Percentiles rank a stretch among this genome's conserved stretches.
Evolutionary conservation across 306 rosid species (phyloP).

Genomic region (Corylus heterophylla): DNA sequence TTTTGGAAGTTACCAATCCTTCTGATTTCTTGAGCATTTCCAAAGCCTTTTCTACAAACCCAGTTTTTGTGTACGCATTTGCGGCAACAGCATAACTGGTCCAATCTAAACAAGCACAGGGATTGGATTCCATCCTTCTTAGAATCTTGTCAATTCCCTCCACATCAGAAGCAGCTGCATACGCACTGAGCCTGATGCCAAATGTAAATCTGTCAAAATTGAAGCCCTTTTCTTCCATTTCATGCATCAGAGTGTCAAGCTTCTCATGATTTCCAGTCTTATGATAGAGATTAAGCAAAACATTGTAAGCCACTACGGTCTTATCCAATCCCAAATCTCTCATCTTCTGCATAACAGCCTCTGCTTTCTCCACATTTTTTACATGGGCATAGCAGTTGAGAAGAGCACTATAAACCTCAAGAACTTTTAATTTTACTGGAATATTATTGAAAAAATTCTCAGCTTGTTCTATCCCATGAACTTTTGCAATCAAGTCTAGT

Average conservation of each 20-base stretch:
- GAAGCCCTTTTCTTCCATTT: constrained; percentile 32
- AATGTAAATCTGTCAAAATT: constrained; percentile 7
- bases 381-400: constrained; percentile 29
- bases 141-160: constrained; percentile 22
- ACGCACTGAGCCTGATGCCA: constrained; percentile 25
- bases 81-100: constrained; percentile 10
- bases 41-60: constrained; percentile 25
- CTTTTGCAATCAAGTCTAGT: constrained; percentile 35
- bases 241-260: constrained; percentile 22
- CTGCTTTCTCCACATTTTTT: constrained; percentile 28
- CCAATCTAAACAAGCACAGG: constrained; percentile 8
- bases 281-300: constrained; percentile 25
- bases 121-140: constrained; percentile 11
- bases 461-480: constrained; percentile 30
- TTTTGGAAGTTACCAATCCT: constrained; percentile 11
- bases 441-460: constrained; percentile 33
- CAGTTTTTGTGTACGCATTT: constrained; percentile 19
- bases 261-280: constrained; percentile 24
- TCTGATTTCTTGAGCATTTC: constrained; percentile 30
- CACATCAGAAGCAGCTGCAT: constrained; percentile 20
- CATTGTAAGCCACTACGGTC: constrained; percentile 10
- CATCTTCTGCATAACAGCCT: constrained; percentile 31
- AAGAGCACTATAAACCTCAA: constrained; percentile 19
- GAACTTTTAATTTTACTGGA: constrained; percentile 14
- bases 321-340: constrained; percentile 19